These are phyloP conservation scores for Coniella lustricola DNA, from an alignment of 2,329 filamentous ascomycete species.

Conservation along the genomic window DNA sequence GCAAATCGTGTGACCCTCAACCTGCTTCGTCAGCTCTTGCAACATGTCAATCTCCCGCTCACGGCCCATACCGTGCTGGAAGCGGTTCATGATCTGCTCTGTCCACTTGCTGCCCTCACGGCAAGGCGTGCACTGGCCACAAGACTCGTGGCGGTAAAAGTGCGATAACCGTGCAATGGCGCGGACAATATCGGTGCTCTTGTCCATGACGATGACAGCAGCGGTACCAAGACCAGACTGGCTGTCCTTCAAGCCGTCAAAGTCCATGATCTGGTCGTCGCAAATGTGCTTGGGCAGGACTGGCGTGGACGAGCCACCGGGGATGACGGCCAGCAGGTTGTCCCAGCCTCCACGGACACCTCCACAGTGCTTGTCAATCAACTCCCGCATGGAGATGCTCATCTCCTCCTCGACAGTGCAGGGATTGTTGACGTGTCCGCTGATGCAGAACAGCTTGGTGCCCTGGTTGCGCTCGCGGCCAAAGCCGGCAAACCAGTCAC, in stretches of 20 bases:
- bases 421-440: constrained; percentile 97
- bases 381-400: constrained; percentile 90
- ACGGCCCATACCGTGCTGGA: constrained; percentile 83
- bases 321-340: constrained; percentile 91
- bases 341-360: constrained; percentile 97
- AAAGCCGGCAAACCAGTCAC: constrained; percentile 86
- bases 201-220: constrained; percentile 98
- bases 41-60: constrained; percentile 98
- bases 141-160: constrained; percentile 98
- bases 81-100: constrained; percentile 96
- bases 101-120: constrained; percentile 99
- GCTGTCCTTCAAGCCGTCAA: constrained; percentile 94
- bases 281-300: constrained; percentile 86
- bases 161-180: constrained; percentile 87
- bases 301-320: constrained; percentile 92
- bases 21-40: constrained; percentile 98
- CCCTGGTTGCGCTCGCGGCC: constrained; percentile 94
- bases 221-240: constrained; percentile 96
- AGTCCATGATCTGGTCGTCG: constrained; percentile 97
- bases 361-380: constrained; percentile 97
- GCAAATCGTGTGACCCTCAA: constrained; percentile 98
- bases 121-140: constrained; percentile 98
- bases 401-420: constrained; percentile 98
- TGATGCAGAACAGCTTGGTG: constrained; percentile 98
- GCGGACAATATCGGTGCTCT: constrained; percentile 91